Evolutionary conservation across 1,139 yeast species (phyloP), one percentile per base, ranked within the genome.

Genomic region (Pneumocystis canis): DNA sequence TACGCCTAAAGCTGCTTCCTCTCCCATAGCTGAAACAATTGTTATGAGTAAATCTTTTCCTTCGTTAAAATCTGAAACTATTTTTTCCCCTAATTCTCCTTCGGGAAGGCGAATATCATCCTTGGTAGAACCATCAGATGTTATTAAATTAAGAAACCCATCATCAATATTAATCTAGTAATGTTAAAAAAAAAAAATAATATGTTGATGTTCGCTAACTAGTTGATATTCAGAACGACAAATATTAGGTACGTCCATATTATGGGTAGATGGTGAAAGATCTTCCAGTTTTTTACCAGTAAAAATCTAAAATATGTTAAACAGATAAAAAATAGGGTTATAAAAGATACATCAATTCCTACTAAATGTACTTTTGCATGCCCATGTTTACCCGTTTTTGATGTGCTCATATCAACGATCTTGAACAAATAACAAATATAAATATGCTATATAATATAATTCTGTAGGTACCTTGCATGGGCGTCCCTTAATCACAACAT

Each of bases 351-450:
- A 79, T 92, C 98, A 74, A 87, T 85, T 78, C 97, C 97, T 71
- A 92, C 97, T 82, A 92, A 85, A 82, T 92, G 97, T 80, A 92
- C 98, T 85, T 92, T 92, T 78, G 98, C 98, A 92, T 92, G 98
- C 82, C 98, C 98, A 87, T 92, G 98, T 97, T 92, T 92, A 82
- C 98, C 98, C 74, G 98, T 92, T 87, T 92, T 92, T 76, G 98
- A 92, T 76, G 98, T 92, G 70, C 98, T 92, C 98, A 92, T 92
- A 79, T 92, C 98, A 74, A 92, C 94, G 79, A 92, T 92, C 87
- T 66, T 47, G 16, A 53, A 47, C 18, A 40, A 30, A 9, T 20
- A 32, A 14, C n/a, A 20, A 25, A 20, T 25, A 11, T 20, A 5
- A 6, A 25, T 60, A 25, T 2, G 5, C 18, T 37, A n/a, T 47